Base-by-base conservation (phyloP, 768 basidiomycete species). In the Russula abietina region DNA sequence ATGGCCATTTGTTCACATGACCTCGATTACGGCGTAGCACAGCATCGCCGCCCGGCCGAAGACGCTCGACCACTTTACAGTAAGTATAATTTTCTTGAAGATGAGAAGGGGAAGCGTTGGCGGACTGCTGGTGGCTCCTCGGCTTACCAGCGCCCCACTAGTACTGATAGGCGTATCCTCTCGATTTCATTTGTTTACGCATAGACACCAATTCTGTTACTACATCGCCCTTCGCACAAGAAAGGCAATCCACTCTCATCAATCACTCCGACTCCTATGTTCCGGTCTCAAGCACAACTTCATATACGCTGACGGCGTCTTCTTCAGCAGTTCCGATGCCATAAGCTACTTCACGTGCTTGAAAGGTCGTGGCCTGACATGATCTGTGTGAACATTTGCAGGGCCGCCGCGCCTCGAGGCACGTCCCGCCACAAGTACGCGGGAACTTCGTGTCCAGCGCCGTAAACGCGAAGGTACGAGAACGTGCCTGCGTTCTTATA, bases 401-500 rank as follows among this genome's bases (percentile, higher is more conserved):
- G 56, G 10, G 73, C 73, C 0, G 72, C 72, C 45, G 70, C 59
- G 10, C 73, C 73, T 12, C 67, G 67, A 3, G 54, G 52, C 11
- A 74, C 67, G 7, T 57, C 67, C 22, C 69, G 70, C 58, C 70
- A 68, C 11, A 55, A 50, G 66, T 73, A 75, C 24, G 73, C 72
- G 3, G 73, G 71, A 3, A 75, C 73, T 64, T 73, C 69, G 65
- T 75, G 74, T 4, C 73, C 74, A 17, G 81, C 78, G 6, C 78
- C 79, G 61, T 73, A 80, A 36, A 84, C 76, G 11, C 83, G 77
- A 16, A 85, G 69, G 64, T 84, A 85, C 8, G 83, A 82, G 70
- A 80, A 78, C 10, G 75, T 81, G 10, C 83, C 83, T 7, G 83
- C 82, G 60, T 83, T 83, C 74, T 85, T 85, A 73, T 74, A 83